Percentiles rank a stretch among this genome's conserved stretches.
These are phyloP conservation scores for Kurtzmaniella quercitrusa DNA, from an alignment of 1,139 yeast species.

Conservation along the genomic window DNA sequence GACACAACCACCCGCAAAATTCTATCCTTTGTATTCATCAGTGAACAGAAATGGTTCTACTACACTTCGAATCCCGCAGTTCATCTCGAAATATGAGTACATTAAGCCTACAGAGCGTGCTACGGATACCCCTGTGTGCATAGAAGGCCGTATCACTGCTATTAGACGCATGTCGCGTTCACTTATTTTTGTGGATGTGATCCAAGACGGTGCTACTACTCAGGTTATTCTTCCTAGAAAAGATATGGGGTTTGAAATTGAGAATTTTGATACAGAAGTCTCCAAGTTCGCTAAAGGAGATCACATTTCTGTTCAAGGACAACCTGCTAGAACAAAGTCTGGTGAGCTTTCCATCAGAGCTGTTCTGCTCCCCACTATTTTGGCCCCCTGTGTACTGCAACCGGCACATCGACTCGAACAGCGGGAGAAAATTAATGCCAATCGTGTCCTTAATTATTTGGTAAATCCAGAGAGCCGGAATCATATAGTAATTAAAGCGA, in stretches of 20 bases:
- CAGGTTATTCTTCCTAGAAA: conserved; percentile 62
- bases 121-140: conserved; percentile 3
- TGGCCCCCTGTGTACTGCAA: conserved; percentile 69
- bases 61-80: conserved; percentile 6
- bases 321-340: conserved; percentile 68
- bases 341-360: conserved; percentile 77
- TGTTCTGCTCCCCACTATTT: conserved; percentile 41
- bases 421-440: conserved; percentile 54
- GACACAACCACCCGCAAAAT: not conserved
- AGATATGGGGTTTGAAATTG: conserved; percentile 36
- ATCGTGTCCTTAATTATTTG: conserved; percentile 72
- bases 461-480: conserved; percentile 50
- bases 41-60: not conserved
- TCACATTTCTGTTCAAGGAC: conserved; percentile 58
- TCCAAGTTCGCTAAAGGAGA: conserved; percentile 66
- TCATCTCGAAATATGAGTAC: conserved; percentile 1
- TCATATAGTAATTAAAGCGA: conserved; percentile 50
- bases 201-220: conserved; percentile 51
- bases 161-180: conserved; percentile 65
- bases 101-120: not conserved
- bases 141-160: conserved; percentile 56
- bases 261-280: conserved; percentile 45
- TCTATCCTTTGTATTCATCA: conserved; percentile 6
- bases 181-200: conserved; percentile 61
- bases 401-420: conserved; percentile 53